These are phyloP conservation scores for Gonapodya prolifera DNA, from an alignment of 192 early-diverging fungal species.

Conservation along the genomic window DNA sequence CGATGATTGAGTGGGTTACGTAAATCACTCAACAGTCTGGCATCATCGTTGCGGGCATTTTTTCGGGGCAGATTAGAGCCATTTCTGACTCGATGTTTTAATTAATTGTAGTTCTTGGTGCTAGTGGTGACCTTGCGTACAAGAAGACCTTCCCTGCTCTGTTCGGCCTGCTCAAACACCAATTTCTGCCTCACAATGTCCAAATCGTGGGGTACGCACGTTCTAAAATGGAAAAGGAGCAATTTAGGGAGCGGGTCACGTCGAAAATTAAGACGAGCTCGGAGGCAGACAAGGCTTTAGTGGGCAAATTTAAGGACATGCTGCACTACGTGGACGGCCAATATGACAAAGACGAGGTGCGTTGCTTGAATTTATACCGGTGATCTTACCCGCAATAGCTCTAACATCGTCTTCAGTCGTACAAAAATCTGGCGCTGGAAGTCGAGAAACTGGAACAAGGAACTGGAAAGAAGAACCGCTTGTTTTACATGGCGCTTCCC, in stretches of 20 bases:
- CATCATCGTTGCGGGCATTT: too few relatives aligned
- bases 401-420: constrained; percentile 35
- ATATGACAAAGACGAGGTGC: constrained; percentile 59
- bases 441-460: constrained; percentile 7
- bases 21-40: neutral
- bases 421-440: constrained; percentile 42
- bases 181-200: constrained; percentile 58
- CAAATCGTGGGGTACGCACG: constrained; percentile 89
- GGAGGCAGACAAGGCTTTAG: constrained; percentile 43
- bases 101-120: constrained; percentile 2
- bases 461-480: constrained; percentile 41
- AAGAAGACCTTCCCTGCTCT: constrained; percentile 97
- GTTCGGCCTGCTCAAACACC: constrained; percentile 81
- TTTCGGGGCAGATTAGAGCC: too few relatives aligned
- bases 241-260: constrained; percentile 62
- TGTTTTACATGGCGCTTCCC: constrained; percentile 95
- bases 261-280: constrained; percentile 53
- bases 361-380: neutral
- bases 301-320: constrained; percentile 42
- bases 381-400: neutral
- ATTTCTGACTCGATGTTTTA: too few relatives aligned
- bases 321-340: constrained; percentile 71
- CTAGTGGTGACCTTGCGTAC: constrained; percentile 80
- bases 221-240: constrained; percentile 54
- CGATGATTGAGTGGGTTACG: neutral